Evolutionary conservation across 129 eudicot genomes (phyloP), one percentile per base, ranked within the genome.

Genomic region (Kitagawia praeruptora): DNA sequence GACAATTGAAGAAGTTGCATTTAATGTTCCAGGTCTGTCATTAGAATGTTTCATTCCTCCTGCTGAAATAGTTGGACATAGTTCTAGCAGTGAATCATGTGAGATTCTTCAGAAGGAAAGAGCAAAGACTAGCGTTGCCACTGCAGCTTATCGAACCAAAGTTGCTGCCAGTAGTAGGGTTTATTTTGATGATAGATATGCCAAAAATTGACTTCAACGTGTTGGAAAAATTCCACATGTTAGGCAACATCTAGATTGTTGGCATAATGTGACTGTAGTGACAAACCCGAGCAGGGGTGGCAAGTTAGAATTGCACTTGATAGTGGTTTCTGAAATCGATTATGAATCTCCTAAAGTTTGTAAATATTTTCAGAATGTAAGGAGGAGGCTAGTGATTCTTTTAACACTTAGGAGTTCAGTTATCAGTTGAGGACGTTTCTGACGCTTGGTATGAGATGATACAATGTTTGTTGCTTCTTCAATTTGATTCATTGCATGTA

Each of bases 1-100:
- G 98, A 93, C 90, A 19, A 93, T 93, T 47, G 98, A 93, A 83
- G 98, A 93, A 85, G 98, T 93, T 25, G 98, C 96, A 1, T 93
- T 93, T 71, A 93, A 93, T 51, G 93, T 93, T 25, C 98, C 96
- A 0, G 98, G 98, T 0, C 84, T 93, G 21, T 93, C 98, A 1
- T 73, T 80, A 1, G 98, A 93, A 54, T 93, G 98, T 80, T 93
- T 93, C 72, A 93, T 93, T 38, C 98, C 98, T 10, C 98, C 98
- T 0, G 96, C 96, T 41, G 98, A 93, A 63, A 84, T 93, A 27
- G 61, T 90, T 37, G 61, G 92, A 77, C 81, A 77, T 7, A 82
- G 83, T 48, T 82, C 89, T 31, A 79, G 87, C 25, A 83, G 85
- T 19, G 97, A 90, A 63, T 82, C 90, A 3, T 75, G 85, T 53